These are phyloP conservation scores for Trichocladium uniseriatum DNA, from an alignment of 495 filamentous ascomycete species.

Conservation along the genomic window DNA sequence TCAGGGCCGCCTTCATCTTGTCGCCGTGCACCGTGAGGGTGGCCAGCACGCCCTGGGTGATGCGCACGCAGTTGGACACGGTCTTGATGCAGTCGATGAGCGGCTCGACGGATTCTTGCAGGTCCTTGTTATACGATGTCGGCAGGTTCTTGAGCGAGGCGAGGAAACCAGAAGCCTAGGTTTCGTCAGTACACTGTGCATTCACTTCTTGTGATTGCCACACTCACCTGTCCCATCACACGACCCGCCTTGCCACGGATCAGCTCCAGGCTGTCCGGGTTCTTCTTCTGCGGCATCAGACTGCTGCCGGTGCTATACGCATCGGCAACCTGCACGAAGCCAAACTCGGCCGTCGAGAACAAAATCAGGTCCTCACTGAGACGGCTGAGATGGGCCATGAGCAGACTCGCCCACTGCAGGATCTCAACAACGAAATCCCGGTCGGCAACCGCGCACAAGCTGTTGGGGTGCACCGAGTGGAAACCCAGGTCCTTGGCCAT, in stretches of 20 bases:
- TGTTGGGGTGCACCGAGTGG: constrained; percentile 71
- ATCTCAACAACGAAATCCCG: constrained; percentile 86
- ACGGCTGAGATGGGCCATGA: constrained; percentile 80
- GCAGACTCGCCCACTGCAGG: constrained; percentile 77
- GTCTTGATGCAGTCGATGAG: constrained; percentile 86
- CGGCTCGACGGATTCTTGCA: constrained; percentile 84
- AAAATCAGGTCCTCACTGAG: constrained; percentile 89
- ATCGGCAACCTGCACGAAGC: constrained; percentile 74
- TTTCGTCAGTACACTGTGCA: neutral
- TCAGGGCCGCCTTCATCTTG: constrained; percentile 70
- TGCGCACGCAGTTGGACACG: constrained; percentile 71
- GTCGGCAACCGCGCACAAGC: constrained; percentile 72
- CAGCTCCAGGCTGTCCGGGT: constrained; percentile 75
- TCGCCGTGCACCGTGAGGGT: constrained; percentile 61
- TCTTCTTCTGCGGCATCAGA: constrained; percentile 85
- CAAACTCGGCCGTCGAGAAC: constrained; percentile 74
- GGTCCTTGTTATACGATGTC: constrained; percentile 89
- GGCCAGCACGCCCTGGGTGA: constrained; percentile 73
- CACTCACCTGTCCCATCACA: constrained; percentile 71
- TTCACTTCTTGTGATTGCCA: neutral
- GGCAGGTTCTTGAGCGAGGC: constrained; percentile 81
- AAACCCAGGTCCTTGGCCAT: constrained; percentile 89
- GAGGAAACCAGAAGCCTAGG: constrained; percentile 57
- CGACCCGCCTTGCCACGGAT: constrained; percentile 80
- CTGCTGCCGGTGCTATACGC: constrained; percentile 78